Evolutionary conservation across 768 basidiomycete genomes (phyloP), one percentile per base, ranked within the genome.

Genomic region (Termitomyces heimii): DNA sequence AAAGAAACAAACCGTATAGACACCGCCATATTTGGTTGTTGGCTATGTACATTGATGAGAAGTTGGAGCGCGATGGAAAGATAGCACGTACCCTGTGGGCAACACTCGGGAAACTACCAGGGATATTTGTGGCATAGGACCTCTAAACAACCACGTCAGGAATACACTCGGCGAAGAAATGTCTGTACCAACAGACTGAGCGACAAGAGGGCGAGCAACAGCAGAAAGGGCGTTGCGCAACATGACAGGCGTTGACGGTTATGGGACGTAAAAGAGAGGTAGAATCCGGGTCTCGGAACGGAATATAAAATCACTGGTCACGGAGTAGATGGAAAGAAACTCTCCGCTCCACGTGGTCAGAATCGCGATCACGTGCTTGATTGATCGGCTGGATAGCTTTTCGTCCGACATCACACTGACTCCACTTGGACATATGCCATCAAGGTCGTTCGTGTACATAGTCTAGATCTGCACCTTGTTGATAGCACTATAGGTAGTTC

Each of bases 1-100:
- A 59, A 59, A 43, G 43, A 43, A 57, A 70, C 86, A 61, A 65
- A 94, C 93, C 44, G 91, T 94, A 73, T 94, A 93, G 58, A 94
- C 85, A 59, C 93, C 93, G 43, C 94, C 94, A 67, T 94, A 94
- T 75, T 95, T 94, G 51, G 90, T 92, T 8, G 89, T 79, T 44
- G 82, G 81, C 92, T 94, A 59, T n/a, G 13, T 53, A 28, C 13
- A 43, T 45, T 28, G 55, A 24, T 56, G 53, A 63, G 58, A 20
- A 53, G 44, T 62, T 20, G 46, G 53, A 42, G 45, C 40, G 60
- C 26, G 50, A 57, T 55, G 52, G 45, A 63, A 57, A 65, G 31
- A 50, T 48, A 56, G 56, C 60, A 75, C 80, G 54, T 68, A 91
- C 91, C 67, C 85, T 80, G 63, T 85, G 80, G 9, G 86, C 78